Conservation (phyloP, 1,284 basidiomycete species). For the Porphyrellus sp. region DNA sequence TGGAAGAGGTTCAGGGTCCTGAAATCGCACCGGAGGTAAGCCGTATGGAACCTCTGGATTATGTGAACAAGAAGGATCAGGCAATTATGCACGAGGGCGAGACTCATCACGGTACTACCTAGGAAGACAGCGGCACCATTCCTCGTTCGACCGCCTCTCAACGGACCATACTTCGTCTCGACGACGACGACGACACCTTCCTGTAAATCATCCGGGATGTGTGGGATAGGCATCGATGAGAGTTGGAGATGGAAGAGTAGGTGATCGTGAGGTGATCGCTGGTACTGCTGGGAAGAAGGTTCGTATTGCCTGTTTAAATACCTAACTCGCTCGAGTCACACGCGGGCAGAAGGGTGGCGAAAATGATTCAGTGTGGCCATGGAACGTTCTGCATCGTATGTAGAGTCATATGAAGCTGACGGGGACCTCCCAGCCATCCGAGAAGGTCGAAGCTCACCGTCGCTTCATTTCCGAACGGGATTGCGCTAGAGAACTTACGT, state of each 20-base stretch:
- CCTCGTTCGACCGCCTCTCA: slow-evolving; percentile 54
- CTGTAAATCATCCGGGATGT: slow-evolving; percentile 48
- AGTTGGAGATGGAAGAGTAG: neutral
- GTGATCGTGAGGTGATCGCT: no score
- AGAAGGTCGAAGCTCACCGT: no score
- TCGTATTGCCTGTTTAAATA: no score
- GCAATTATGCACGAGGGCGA: neutral
- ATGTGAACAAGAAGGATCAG: neutral
- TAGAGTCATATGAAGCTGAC: no score
- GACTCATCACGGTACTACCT: slow-evolving; percentile 38
- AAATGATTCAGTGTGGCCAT: no score
- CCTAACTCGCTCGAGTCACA: no score
- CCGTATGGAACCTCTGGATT: slow-evolving; percentile 70
- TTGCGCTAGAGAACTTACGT: no score
- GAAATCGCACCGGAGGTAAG: slow-evolving; percentile 57
- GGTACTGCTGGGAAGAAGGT: no score
- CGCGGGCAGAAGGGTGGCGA: no score
- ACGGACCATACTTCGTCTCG: slow-evolving; percentile 50
- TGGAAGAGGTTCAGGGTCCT: slow-evolving; percentile 59
- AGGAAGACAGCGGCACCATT: slow-evolving; percentile 62
- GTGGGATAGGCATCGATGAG: slow-evolving; percentile 22
- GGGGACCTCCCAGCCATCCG: no score
- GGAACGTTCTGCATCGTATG: no score
- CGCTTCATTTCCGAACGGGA: no score
- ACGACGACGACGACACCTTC: slow-evolving; percentile 41